These are phyloP conservation scores for Tulasnella sp. DNA, from an alignment of 768 basidiomycete species.

Conservation along the genomic window DNA sequence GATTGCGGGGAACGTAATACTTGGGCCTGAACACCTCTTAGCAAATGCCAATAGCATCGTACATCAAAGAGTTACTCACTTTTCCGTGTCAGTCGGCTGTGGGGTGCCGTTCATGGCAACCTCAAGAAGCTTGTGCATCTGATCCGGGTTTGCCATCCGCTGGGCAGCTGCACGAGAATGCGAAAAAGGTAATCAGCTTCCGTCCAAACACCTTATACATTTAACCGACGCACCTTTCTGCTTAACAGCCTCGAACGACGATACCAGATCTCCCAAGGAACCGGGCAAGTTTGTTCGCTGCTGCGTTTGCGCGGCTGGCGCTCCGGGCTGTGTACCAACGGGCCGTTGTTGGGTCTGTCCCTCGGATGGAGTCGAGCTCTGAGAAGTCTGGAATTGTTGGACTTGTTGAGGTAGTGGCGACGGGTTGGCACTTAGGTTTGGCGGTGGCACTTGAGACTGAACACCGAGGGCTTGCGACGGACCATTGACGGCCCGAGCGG, in stretches of 20 bases:
- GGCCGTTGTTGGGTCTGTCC: constrained; percentile 12
- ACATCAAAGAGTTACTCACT: constrained; percentile 46
- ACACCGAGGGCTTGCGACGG: neutral
- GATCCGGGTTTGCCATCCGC: constrained; percentile 80
- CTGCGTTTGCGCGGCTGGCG: constrained; percentile 35
- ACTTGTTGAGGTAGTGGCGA: constrained; percentile 52
- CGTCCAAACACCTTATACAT: neutral
- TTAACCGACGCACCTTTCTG: constrained; percentile 66
- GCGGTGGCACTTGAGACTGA: constrained; percentile 9
- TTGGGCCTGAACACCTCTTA: constrained; percentile 63
- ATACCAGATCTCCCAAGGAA: constrained; percentile 85
- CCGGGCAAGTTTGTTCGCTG: constrained; percentile 56
- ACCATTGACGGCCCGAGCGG: constrained; percentile 13
- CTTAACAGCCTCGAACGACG: constrained; percentile 93
- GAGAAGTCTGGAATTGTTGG: constrained; percentile 38
- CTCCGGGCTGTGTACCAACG: neutral
- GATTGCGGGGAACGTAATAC: constrained; percentile 92
- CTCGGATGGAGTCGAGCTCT: constrained; percentile 17
- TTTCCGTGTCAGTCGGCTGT: constrained; percentile 91
- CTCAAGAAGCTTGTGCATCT: constrained; percentile 90
- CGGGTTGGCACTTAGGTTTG: constrained; percentile 33
- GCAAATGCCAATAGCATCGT: neutral
- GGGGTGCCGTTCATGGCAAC: constrained; percentile 85
- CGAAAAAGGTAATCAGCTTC: neutral
- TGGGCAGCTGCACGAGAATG: constrained; percentile 50